phyloP scores from a whole-genome alignment of 495 filamentous ascomycete genomes.

The Penicillium mononematosum region DNA sequence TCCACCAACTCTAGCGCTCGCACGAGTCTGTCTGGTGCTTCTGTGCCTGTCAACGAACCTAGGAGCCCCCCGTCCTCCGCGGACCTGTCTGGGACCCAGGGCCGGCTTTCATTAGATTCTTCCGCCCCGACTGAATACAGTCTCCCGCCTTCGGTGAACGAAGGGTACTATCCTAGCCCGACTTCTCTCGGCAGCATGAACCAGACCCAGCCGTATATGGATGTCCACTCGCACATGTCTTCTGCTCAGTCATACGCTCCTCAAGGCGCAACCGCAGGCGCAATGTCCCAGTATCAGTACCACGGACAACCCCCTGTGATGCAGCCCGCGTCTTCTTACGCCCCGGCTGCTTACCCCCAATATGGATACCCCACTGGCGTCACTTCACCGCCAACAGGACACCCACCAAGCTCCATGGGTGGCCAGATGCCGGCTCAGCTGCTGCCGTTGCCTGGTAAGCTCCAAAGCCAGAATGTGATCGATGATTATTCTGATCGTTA shows the following conservation, averaged over 20 bases:
- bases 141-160: slow-evolving; percentile 31
- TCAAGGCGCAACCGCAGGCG: slow-evolving; percentile 75
- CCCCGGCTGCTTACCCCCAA: slow-evolving; percentile 62
- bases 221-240: slow-evolving; percentile 81
- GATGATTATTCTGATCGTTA: slow-evolving; percentile 15
- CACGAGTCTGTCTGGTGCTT: slow-evolving; percentile 40
- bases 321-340: slow-evolving; percentile 77
- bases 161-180: slow-evolving; percentile 41
- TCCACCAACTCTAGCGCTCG: slow-evolving; percentile 37
- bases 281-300: slow-evolving; percentile 66
- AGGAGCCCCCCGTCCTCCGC: slow-evolving; percentile 37
- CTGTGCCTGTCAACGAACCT: slow-evolving; percentile 33
- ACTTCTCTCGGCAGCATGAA: slow-evolving; percentile 74
- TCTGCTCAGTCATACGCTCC: slow-evolving; percentile 75
- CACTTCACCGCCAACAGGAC: slow-evolving; percentile 68
- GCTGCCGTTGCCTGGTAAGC: slow-evolving; percentile 66
- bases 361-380: slow-evolving; percentile 75
- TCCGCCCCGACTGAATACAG: slow-evolving; percentile 32
- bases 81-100: slow-evolving; percentile 38
- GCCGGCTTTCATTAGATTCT: slow-evolving; percentile 41
- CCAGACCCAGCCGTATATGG: slow-evolving; percentile 76
- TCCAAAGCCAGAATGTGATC: slow-evolving; percentile 1
- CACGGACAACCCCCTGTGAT: slow-evolving; percentile 77
- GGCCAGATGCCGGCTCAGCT: slow-evolving; percentile 54
- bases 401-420: slow-evolving; percentile 68